Conservation (phyloP, 2,329 filamentous ascomycete species). For the Colletotrichum sp. region DNA sequence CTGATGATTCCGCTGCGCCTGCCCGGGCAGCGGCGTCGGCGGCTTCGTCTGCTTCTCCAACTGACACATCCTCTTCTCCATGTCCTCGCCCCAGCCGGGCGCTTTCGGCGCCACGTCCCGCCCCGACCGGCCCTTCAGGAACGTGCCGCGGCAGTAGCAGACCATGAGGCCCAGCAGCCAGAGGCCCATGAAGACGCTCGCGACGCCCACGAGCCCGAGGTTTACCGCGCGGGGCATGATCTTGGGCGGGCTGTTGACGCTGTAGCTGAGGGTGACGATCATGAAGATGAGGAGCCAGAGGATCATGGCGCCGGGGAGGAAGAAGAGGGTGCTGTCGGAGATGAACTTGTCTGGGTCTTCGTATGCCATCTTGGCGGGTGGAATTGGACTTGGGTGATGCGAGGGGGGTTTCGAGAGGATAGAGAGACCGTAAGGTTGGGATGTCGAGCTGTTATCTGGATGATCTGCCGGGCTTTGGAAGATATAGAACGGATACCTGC, state of each 20-base stretch:
- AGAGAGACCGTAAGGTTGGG: not conserved
- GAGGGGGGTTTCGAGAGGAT: not conserved
- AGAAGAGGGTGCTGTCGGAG: not conserved
- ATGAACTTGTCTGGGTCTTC: not conserved
- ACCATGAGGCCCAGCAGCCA: slow-evolving; percentile 5
- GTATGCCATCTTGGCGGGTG: not conserved
- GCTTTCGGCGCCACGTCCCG: not conserved
- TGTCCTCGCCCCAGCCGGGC: not conserved
- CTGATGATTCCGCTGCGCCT: not conserved
- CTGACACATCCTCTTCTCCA: not conserved
- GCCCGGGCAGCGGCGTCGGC: not conserved
- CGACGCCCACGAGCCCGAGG: not conserved
- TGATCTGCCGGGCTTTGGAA: not conserved
- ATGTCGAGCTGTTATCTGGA: not conserved
- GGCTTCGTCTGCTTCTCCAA: not conserved
- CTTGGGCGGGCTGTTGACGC: not conserved
- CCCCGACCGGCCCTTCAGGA: not conserved
- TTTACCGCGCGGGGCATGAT: not conserved
- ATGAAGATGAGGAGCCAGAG: slow-evolving; percentile 7
- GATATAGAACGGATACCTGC: not conserved
- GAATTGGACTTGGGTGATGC: not conserved
- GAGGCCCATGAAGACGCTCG: not conserved
- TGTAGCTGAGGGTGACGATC: slow-evolving; percentile 11
- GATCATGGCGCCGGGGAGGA: not conserved
- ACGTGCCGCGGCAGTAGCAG: slow-evolving; percentile 3